Percentiles rank a stretch among this genome's conserved stretches.
Conservation (phyloP, 805 yeast genomes). For the Clavispora santaluciae region DNA sequence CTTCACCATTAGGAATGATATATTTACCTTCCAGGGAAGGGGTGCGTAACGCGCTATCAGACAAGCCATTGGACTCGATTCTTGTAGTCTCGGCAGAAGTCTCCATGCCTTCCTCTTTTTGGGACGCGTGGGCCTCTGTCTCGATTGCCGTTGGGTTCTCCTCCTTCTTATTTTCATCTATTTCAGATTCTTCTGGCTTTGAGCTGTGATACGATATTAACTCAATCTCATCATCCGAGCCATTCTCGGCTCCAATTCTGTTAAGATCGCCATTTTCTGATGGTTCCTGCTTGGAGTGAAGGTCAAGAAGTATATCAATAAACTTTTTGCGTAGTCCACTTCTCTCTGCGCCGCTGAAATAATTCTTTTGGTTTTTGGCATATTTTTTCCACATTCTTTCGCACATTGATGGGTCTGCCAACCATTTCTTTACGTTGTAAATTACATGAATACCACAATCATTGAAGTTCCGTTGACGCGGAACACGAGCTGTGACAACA, state of each 20-base stretch:
- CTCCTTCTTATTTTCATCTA: neutral
- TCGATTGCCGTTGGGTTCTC: neutral
- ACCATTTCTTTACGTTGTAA: constrained; percentile 59
- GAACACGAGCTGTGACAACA: constrained; percentile 53
- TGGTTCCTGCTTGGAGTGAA: constrained; percentile 11
- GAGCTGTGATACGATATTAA: constrained; percentile 14
- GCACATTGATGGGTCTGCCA: constrained; percentile 45
- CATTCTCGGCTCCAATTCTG: constrained; percentile 4
- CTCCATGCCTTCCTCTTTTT: neutral
- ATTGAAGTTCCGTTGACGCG: constrained; percentile 80
- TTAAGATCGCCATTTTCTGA: neutral
- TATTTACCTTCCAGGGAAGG: neutral
- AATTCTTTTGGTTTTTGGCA: constrained; percentile 1
- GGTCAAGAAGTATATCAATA: constrained; percentile 10
- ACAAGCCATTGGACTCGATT: neutral
- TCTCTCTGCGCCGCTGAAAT: constrained; percentile 10
- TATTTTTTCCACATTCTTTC: constrained; percentile 43
- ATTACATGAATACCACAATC: constrained; percentile 95
- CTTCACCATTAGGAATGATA: neutral
- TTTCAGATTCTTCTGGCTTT: constrained; percentile 1
- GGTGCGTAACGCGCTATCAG: neutral
- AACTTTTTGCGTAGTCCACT: constrained; percentile 9
- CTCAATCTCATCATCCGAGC: constrained; percentile 20
- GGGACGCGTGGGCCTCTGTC: neutral
- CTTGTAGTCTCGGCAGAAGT: neutral